Percentiles rank a stretch among this genome's conserved stretches.
Conservation (phyloP, 2,329 filamentous ascomycete genomes). For the Paecilomyces dactylethromorphus region DNA sequence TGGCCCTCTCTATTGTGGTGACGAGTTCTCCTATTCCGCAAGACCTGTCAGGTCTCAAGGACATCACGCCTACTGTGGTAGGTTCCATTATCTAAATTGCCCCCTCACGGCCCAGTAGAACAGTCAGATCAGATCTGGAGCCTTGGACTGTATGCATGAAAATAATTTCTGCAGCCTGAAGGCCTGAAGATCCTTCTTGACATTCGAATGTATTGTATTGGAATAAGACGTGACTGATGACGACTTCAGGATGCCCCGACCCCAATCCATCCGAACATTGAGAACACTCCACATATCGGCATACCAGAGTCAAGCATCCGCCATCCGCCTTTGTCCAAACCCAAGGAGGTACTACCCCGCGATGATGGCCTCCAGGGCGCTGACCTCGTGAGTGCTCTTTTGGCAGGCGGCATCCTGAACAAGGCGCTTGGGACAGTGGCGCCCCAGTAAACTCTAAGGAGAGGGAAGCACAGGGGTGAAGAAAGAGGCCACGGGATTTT, state of each 20-base stretch:
- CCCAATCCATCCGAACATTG: neutral
- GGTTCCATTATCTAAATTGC: neutral
- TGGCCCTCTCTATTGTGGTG: neutral
- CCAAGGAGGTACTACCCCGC: neutral
- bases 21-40: neutral
- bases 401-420: neutral
- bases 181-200: too few relatives aligned
- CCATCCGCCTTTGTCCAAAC: neutral
- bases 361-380: neutral
- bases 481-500: neutral
- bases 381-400: neutral
- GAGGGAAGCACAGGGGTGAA: too few relatives aligned
- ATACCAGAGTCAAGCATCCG: neutral
- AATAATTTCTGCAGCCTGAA: too few relatives aligned
- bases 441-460: neutral
- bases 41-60: too few relatives aligned
- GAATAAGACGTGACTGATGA: neutral
- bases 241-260: neutral
- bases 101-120: neutral
- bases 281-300: neutral
- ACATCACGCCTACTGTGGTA: neutral
- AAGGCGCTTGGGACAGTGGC: neutral
- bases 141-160: too few relatives aligned
- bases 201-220: neutral
- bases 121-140: too few relatives aligned